Conservation (phyloP, 1,284 basidiomycete species). For the Vanrija sp. region DNA sequence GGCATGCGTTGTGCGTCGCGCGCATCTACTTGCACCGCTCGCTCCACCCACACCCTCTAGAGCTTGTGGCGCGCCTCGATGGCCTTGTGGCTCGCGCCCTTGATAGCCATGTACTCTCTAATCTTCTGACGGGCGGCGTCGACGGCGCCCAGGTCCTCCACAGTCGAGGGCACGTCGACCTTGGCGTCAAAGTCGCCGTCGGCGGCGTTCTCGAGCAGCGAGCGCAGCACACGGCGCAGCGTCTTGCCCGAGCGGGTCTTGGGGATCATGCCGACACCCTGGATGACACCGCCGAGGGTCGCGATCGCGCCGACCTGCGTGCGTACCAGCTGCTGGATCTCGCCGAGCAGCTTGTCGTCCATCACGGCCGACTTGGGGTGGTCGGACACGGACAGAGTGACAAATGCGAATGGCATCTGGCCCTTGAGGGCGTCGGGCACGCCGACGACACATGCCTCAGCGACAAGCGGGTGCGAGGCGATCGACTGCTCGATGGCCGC, state of each 20-base stretch:
- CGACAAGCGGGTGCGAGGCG: constrained; percentile 83
- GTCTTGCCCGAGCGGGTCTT: constrained; percentile 93
- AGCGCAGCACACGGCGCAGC: constrained; percentile 73
- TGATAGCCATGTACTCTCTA: constrained; percentile 17
- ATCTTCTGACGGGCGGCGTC: constrained; percentile 17
- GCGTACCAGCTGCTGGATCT: constrained; percentile 84
- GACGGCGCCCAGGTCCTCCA: constrained; percentile 16
- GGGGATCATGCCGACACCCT: constrained; percentile 68
- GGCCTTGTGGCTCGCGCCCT: constrained; percentile 13
- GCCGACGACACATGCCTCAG: constrained; percentile 78
- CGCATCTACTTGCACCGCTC: too few relatives aligned
- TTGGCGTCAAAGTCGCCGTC: constrained; percentile 16
- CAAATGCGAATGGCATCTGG: constrained; percentile 61
- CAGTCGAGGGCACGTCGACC: constrained; percentile 16
- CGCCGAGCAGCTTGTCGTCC: constrained; percentile 58
- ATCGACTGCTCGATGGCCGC: constrained; percentile 93
- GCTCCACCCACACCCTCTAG: background rate
- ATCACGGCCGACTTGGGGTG: constrained; percentile 56
- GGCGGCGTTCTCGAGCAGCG: constrained; percentile 19
- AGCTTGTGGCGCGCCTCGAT: constrained; percentile 15
- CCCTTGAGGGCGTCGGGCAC: constrained; percentile 74
- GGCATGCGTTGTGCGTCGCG: too few relatives aligned
- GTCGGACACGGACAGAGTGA: constrained; percentile 39
- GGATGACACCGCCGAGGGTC: constrained; percentile 82
- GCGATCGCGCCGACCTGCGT: constrained; percentile 91